Evolutionary conservation across 164 flowering plant species (phyloP), one percentile per base, ranked within the genome.

Genomic region (Magnolia changhungtana): DNA sequence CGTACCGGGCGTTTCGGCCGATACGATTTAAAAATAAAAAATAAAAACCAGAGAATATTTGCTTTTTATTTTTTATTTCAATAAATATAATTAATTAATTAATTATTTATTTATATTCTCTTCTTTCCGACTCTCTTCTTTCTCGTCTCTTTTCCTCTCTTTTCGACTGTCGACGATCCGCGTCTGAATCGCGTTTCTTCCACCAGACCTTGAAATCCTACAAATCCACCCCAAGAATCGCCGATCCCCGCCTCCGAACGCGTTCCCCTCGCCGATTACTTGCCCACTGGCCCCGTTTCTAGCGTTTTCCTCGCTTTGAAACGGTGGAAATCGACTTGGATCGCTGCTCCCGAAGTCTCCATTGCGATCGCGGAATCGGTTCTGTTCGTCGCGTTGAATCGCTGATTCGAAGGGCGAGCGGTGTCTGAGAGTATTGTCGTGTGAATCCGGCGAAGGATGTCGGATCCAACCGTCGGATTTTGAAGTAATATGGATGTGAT

Each of bases 401-500:
- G 45, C 13, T 11, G 61, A 55, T 55, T 11, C 13, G 61, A 55
- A 55, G 61, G 16, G 45, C n/a, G 69, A n/a, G 27, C 19, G 18
- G 50, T 69, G 13, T 69, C 66, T 65, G 67, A 21, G 2, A 29
- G 18, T 9, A 21, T 11, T 27, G 55, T 24, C 64, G 65, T 27
- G 16, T 11, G 71, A 68, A 51, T 70, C 68, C 67, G 69, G 61
- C 13, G 59, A 78, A 83, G 55, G 80, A 83, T 84, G 89, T 63
- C 72, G 81, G 77, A 80, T 74, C 73, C 74, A 72, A 71, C 29
- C 51, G 75, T 63, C 51, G 81, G 85, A 73, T 70, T 75, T 49
- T 90, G 88, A 87, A 80, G 87, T 85, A 87, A 78, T 87, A 87
- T 85, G 92, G 92, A 79, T 78, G 51, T 83, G 80, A 77, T 80